Evolutionary conservation across 2,329 filamentous ascomycete genomes (phyloP), one percentile per base, ranked within the genome.

Genomic region (Botrytis pseudocinerea): DNA sequence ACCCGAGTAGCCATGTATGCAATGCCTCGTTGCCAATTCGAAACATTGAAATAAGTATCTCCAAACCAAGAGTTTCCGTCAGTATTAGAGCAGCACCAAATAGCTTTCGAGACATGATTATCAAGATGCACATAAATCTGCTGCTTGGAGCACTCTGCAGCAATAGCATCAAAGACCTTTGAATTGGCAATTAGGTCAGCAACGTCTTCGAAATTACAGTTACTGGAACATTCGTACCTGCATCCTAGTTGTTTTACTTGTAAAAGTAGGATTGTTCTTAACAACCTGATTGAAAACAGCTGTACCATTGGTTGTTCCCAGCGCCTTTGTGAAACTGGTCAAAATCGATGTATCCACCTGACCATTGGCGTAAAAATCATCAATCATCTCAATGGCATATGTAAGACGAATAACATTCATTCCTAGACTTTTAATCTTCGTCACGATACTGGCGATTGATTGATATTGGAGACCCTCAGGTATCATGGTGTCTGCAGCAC

Each of bases 391-490:
- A 73, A 88, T 91, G 4, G 89, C 88, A 71, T 86, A 92, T 0
- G 88, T 90, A 60, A 91, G 81, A 2, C 89, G 87, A 40, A 91
- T 86, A 1, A 87, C 85, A 77, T 91, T 91, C 83, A 91, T 87
- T 25, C 88, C 89, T 0, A 90, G 78, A 73, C 85, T 85, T 77
- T 89, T 89, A 77, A 79, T 84, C 80, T 86, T 86, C 5, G 84
- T 80, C 0, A 90, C 85, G 51, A 91, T 86, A 12, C 80, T 82
- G 54, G 83, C 82, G 65, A 91, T 83, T 0, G 88, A 90, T 51
- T 86, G 85, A 80, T 90, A 90, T 78, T 90, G 88, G 3, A 91
- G 83, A 5, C 89, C 89, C 75, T 91, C 89, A 0, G 89, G 89
- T 0, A 91, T 83, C 89, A 91, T 91, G n/a, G 86, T 84, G 62